Conservation (phyloP, 2,329 filamentous ascomycete species). For the Capronia epimyces region DNA sequence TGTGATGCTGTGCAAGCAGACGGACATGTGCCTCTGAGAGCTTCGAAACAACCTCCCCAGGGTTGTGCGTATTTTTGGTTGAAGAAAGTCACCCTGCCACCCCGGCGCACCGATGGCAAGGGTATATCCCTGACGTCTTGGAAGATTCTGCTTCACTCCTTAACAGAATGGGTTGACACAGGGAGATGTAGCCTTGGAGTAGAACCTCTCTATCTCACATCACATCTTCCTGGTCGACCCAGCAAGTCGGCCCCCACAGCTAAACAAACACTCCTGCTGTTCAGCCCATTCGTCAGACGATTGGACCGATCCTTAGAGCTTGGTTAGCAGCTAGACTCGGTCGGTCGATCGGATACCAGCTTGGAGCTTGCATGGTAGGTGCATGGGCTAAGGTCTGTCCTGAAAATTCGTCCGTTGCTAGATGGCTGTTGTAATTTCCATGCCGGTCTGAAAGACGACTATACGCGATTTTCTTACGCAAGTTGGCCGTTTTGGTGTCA, state of each 20-base stretch:
- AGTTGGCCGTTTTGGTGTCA: constrained; percentile 11
- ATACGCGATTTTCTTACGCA: constrained; percentile 1
- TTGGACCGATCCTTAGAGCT: background rate
- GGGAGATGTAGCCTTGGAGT: background rate
- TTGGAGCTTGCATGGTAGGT: too few species aligned
- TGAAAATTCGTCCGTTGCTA: background rate
- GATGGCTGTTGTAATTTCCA: background rate
- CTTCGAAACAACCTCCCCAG: background rate
- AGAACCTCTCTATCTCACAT: background rate
- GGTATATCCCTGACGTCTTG: background rate
- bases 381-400: background rate
- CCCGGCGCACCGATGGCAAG: background rate
- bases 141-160: background rate
- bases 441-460: background rate
- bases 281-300: background rate
- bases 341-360: background rate
- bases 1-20: too few species aligned
- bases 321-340: background rate
- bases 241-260: background rate
- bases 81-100: background rate
- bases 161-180: too few species aligned
- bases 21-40: background rate
- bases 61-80: background rate
- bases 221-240: background rate
- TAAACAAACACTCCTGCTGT: background rate